phyloP scores from a whole-genome alignment of 164 flowering plant species.

The Kalanchoe fedtschenkoi region DNA sequence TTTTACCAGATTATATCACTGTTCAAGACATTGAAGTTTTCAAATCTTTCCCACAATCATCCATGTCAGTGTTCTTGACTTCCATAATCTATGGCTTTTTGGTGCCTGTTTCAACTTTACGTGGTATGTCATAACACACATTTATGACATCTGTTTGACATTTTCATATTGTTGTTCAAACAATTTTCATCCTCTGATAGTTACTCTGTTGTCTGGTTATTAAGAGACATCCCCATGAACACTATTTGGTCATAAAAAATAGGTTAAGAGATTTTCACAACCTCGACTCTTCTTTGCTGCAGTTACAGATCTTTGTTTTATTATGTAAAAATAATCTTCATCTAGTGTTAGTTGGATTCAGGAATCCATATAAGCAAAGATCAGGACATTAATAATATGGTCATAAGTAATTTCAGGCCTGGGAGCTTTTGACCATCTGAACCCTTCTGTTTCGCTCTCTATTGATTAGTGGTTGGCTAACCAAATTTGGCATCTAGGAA shows the following conservation, averaged over 20 bases:
- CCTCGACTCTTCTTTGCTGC: neutral
- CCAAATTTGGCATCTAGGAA: slow-evolving; percentile 56
- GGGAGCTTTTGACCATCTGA: neutral
- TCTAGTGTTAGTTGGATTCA: too few relatives aligned
- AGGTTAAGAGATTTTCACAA: neutral
- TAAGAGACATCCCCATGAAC: neutral
- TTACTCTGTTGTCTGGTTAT: neutral
- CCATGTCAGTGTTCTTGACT: neutral
- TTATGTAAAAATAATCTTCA: neutral
- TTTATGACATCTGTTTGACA: too few relatives aligned
- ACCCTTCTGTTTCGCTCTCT: neutral
- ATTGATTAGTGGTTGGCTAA: neutral
- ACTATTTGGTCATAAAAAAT: neutral
- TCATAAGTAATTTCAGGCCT: neutral
- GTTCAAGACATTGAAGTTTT: neutral
- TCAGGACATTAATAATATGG: too few relatives aligned
- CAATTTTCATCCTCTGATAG: too few relatives aligned
- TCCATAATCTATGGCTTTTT: neutral
- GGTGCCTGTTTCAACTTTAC: neutral
- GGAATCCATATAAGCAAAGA: too few relatives aligned
- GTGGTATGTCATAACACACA: neutral
- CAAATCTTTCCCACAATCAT: neutral
- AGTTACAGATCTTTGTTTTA: neutral
- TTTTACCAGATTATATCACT: neutral
- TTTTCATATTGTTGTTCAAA: too few relatives aligned